Conservation (phyloP, 805 yeast genomes). For the Metschnikowia aberdeeniae region DNA sequence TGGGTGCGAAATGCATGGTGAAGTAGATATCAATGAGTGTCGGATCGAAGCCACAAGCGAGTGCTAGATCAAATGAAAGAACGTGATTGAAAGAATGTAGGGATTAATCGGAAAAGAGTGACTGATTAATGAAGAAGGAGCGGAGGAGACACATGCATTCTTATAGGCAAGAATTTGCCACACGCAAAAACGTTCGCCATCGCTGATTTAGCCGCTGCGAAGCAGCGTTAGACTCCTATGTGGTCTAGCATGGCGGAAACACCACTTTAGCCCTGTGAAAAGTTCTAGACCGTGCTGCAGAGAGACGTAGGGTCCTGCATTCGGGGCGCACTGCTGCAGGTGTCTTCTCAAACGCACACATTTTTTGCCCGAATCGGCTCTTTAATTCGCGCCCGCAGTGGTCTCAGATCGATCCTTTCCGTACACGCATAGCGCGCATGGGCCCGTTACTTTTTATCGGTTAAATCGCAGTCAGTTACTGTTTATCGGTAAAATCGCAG, state of each 20-base stretch:
- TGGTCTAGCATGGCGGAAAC: neutral
- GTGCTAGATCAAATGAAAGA: neutral
- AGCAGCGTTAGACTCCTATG: neutral
- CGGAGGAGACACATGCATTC: neutral
- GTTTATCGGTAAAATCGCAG: too few species aligned
- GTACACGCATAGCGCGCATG: neutral
- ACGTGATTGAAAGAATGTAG: neutral
- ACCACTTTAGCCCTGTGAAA: neutral
- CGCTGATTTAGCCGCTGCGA: neutral
- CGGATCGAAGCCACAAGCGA: neutral
- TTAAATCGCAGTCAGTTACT: neutral
- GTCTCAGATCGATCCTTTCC: neutral
- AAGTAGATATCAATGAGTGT: neutral
- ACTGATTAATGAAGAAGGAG: neutral
- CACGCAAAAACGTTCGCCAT: neutral
- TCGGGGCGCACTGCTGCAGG: neutral
- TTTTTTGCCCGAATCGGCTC: constrained; percentile 2
- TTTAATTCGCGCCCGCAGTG: neutral
- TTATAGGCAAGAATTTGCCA: neutral
- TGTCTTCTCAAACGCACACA: neutral
- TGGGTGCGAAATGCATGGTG: constrained; percentile 16
- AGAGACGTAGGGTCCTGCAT: neutral
- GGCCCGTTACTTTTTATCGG: neutral
- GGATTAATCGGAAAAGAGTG: constrained; percentile 1
- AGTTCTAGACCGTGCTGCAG: constrained; percentile 4